A percentile compares a stretch with the other conserved stretches of the same genome.
phyloP scores from a whole-genome alignment of 805 yeast genomes.

The Candida sphagnicola region DNA sequence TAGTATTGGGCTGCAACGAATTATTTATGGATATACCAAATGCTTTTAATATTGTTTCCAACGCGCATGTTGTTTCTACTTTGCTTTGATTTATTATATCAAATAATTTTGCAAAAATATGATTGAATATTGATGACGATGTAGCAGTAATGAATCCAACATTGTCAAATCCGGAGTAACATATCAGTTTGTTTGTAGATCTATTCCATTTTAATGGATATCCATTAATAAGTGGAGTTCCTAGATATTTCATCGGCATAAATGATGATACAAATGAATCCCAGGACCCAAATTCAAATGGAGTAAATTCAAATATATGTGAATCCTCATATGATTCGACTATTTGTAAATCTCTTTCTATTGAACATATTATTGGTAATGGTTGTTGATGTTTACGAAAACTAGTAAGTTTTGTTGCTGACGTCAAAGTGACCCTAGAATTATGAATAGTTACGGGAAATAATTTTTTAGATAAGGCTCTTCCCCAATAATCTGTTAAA shows the following conservation, averaged over 20 bases:
- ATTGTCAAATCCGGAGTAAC: conserved; percentile 54
- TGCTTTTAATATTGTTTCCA: conserved; percentile 33
- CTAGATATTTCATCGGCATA: conserved; percentile 48
- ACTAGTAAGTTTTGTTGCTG: conserved; percentile 30
- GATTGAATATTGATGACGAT: conserved; percentile 60
- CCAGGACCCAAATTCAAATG: conserved; percentile 70
- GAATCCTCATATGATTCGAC: conserved; percentile 24
- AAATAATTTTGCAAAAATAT: conserved; percentile 48
- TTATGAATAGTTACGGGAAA: conserved; percentile 33
- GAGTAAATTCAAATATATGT: conserved; percentile 55
- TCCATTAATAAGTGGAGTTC: conserved; percentile 46
- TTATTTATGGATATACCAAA: conserved; percentile 41
- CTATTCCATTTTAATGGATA: conserved; percentile 22
- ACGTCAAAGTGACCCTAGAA: conserved; percentile 37
- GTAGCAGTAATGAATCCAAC: conserved; percentile 59
- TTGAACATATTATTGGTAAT: conserved; percentile 45
- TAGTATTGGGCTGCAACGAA: conserved; percentile 20
- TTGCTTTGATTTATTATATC: conserved; percentile 28
- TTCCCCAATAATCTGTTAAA: conserved; percentile 67
- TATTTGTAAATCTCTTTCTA: conserved; percentile 31
- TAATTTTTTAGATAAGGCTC: conserved; percentile 49
- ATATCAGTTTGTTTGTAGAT: conserved; percentile 24
- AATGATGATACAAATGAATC: conserved; percentile 45
- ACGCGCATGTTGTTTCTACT: conserved; percentile 27
- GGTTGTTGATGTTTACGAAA: conserved; percentile 41